Evolutionary conservation across 2,329 filamentous ascomycete species (phyloP), one percentile per base, ranked within the genome.

Genomic region (Ilyonectria destructans): DNA sequence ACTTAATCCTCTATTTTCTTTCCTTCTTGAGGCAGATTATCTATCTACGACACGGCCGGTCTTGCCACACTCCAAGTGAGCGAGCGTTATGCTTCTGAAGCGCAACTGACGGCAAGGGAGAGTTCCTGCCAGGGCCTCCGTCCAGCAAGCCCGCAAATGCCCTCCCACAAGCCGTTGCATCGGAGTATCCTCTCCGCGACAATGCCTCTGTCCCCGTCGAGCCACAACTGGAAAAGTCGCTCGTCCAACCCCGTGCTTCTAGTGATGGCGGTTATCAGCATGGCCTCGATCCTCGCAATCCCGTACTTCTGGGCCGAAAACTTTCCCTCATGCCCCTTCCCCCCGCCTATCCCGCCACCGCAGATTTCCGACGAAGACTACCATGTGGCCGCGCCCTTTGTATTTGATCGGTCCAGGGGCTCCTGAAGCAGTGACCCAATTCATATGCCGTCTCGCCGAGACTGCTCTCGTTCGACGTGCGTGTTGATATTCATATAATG

Each of bases 51-150:
- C 26, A 4, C 26, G 26, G 26, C 26, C 26, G 26, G 26, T 6
- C 26, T 26, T 26, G 26, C 26, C 26, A 26, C 26, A 26, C 26
- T 5, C 26, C 26, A 5, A 26, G 26, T 6, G 26, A 26, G 26
- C 26, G 26, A 26, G 26, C 26, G 26, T 4, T 26, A 4, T 5
- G 78, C 5, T 40, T 40, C 4, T 17, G 13, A 40, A 13, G 12
- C 37, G 15, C 15, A 40, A 15, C 17, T 15, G 37, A 40, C 37
- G 6, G 17, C 37, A 15, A 40, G 37, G 15, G 17, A 17, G 13
- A 40, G 37, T 17, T 40, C 12, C 6, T 15, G 37, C 17, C 7
- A 17, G 12, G 37, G 15, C 37, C 13, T 7, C 13, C 37, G 4
- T 7, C 17, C 37, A 5, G 26, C 26, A 4, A 26, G 26, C 26